These are phyloP conservation scores for Sarocladium oryzae DNA, from an alignment of 2,329 filamentous ascomycete genomes.

Conservation along the genomic window DNA sequence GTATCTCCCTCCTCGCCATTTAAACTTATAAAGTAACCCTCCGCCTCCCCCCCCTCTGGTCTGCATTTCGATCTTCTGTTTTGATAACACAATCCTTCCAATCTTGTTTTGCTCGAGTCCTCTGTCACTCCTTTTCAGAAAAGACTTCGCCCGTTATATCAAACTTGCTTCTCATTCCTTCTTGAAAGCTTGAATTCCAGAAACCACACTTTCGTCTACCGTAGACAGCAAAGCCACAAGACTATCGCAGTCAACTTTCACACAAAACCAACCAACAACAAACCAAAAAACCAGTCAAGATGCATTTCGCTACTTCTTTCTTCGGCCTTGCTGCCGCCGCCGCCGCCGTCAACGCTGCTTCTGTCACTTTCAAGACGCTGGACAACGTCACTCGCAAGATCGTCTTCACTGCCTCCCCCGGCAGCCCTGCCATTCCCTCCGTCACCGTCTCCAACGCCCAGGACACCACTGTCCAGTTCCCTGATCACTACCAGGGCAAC, in stretches of 20 bases:
- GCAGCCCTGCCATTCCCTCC: conserved; percentile 26
- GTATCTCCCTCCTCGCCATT: background rate
- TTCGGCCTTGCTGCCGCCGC: conserved; percentile 37
- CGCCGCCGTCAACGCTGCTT: conserved; percentile 36
- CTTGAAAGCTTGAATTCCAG: conserved; percentile 16
- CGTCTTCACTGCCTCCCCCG: conserved; percentile 41
- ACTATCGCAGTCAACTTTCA: conserved; percentile 8
- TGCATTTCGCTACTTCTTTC: conserved; percentile 46
- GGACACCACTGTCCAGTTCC: conserved; percentile 36
- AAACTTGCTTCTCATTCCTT: conserved; percentile 23
- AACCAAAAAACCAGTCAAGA: conserved; percentile 31
- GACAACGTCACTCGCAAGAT: conserved; percentile 44
- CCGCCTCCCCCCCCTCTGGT: background rate
- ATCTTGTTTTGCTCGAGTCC: conserved; percentile 8
- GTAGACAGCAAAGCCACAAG: background rate
- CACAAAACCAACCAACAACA: conserved; percentile 12
- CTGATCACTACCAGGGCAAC: conserved; percentile 41
- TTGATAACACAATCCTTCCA: conserved; percentile 9
- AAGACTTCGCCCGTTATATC: background rate
- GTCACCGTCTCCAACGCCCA: conserved; percentile 32
- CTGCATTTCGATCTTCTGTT: conserved; percentile 1
- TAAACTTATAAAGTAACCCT: conserved; percentile 11
- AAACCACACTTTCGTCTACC: conserved; percentile 6
- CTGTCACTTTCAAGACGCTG: conserved; percentile 54
- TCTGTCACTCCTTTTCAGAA: conserved; percentile 13